Evolutionary conservation across 768 basidiomycete species (phyloP), one percentile per base, ranked within the genome.

Genomic region (Boletellus ananas): DNA sequence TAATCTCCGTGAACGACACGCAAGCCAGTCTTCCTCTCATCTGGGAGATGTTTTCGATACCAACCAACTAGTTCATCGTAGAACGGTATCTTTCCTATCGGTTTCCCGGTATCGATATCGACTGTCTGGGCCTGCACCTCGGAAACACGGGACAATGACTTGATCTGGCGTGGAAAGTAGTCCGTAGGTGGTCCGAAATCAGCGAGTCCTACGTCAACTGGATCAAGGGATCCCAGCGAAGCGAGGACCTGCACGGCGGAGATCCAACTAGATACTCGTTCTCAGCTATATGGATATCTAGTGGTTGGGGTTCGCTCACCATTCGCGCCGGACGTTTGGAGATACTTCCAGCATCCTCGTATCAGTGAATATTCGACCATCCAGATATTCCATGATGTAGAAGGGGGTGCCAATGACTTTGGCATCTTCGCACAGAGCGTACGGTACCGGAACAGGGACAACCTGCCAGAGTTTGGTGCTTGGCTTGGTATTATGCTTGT

Each of bases 1-100:
- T 90, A 98, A 68, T 99, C 95, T 23, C 95, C 95, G 64, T 98
- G 95, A 6, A 98, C 93, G 55, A 99, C 84, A n/a, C 90, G 83
- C 47, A 79, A 72, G 1, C 89, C 90, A 1, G 78, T 79, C 64
- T 82, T 82, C 54, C 64, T 72, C 69, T 94, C 92, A 59, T 90
- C 81, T 2, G 91, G 94, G 23, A 90, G 70, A 61, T 90, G 79
- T 25, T 69, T 66, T 52, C 73, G 70, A 68, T 93, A 96, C 90
- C 90, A 96, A 13, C 68, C 66, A 46, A 90, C 70, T 59, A 96
- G 68, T 56, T 86, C 82, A 40, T 81, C 72, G 65, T 87, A 87
- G 47, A 70, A 77, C 4, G 92, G 92, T 55, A 98, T 89, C 34
- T 80, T 72, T 12, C 91, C 93, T 18, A 75, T 74, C 34, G 70